A percentile compares a stretch with the other conserved stretches of the same genome.
phyloP scores from a whole-genome alignment of 805 yeast species.

The Schwanniomyces sp. region DNA sequence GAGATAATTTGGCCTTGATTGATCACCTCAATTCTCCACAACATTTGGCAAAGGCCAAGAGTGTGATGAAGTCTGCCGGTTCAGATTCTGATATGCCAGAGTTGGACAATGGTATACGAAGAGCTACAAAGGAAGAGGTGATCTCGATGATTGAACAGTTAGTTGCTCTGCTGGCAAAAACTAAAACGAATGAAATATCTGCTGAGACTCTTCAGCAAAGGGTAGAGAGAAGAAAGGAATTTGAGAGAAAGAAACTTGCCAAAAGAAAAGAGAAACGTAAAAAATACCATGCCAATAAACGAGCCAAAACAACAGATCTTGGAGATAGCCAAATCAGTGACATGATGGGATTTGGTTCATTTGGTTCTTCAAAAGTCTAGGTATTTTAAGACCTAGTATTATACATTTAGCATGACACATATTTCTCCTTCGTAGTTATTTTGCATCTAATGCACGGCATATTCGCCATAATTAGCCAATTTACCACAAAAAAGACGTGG shows the following conservation, averaged over 20 bases:
- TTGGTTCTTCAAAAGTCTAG: constrained; percentile 48
- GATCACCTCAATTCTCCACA: constrained; percentile 81
- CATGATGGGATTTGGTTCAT: constrained; percentile 62
- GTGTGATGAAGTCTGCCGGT: constrained; percentile 2
- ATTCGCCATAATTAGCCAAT: too few relatives aligned
- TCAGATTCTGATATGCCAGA: constrained; percentile 12
- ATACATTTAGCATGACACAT: not conserved
- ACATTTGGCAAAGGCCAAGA: constrained; percentile 47
- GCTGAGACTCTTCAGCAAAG: constrained; percentile 34
- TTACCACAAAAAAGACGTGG: too few relatives aligned
- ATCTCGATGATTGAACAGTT: constrained; percentile 25
- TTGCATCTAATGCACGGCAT: not conserved
- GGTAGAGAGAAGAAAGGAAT: constrained; percentile 35
- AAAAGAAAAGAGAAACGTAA: constrained; percentile 25
- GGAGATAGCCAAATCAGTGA: constrained; percentile 24
- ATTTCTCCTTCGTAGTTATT: constrained; percentile 1
- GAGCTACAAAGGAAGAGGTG: constrained; percentile 37
- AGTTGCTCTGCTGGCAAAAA: constrained; percentile 30
- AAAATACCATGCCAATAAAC: constrained; percentile 16
- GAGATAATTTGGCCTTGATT: constrained; percentile 77
- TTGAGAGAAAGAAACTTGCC: constrained; percentile 34
- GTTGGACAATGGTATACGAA: constrained; percentile 34
- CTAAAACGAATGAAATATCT: constrained; percentile 43
- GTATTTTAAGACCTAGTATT: not conserved
- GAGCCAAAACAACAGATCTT: constrained; percentile 6